Conservation (phyloP, 176 grass and related monocot species). For the Cenchrus fungigraminus region DNA sequence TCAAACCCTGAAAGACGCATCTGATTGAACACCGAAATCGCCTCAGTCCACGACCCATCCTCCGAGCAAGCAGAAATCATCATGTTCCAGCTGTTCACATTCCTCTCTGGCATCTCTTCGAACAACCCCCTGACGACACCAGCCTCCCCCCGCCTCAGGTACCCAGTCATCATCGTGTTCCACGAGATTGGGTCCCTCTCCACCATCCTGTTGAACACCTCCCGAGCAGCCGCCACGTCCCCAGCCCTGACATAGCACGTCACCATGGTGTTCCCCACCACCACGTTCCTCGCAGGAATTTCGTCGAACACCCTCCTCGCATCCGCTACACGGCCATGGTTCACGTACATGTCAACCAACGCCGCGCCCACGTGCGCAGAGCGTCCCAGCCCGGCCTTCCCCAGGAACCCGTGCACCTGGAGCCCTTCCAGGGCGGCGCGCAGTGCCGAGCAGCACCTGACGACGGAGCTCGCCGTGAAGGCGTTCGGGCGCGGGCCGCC, state of each 20-base stretch:
- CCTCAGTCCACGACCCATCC: slow-evolving; percentile 49
- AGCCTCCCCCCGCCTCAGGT: slow-evolving; percentile 21
- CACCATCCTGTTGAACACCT: slow-evolving; percentile 51
- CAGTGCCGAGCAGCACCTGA: slow-evolving; percentile 45
- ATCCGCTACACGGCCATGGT: not conserved
- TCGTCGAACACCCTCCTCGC: slow-evolving; percentile 43
- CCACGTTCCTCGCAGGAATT: slow-evolving; percentile 31
- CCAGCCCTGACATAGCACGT: slow-evolving; percentile 47
- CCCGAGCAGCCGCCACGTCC: slow-evolving; percentile 30
- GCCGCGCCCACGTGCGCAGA: slow-evolving; percentile 42
- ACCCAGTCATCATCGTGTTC: slow-evolving; percentile 59
- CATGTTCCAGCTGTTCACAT: slow-evolving; percentile 63
- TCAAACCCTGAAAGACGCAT: slow-evolving; percentile 42
- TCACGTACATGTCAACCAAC: slow-evolving; percentile 54
- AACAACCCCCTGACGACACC: slow-evolving; percentile 27
- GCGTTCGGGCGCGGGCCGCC: slow-evolving; percentile 52
- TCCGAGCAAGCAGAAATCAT: slow-evolving; percentile 46
- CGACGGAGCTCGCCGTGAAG: slow-evolving; percentile 58
- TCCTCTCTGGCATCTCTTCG: slow-evolving; percentile 48
- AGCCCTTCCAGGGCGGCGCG: slow-evolving; percentile 27
- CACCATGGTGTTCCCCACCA: slow-evolving; percentile 49
- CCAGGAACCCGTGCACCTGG: slow-evolving; percentile 50
- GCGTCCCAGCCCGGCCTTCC: slow-evolving; percentile 37
- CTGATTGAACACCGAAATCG: slow-evolving; percentile 46
- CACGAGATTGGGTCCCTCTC: slow-evolving; percentile 57